Percentiles rank a stretch among this genome's conserved stretches.
Conservation (phyloP, 2,329 filamentous ascomycete species). For the Colletotrichum ledebouriae region DNA sequence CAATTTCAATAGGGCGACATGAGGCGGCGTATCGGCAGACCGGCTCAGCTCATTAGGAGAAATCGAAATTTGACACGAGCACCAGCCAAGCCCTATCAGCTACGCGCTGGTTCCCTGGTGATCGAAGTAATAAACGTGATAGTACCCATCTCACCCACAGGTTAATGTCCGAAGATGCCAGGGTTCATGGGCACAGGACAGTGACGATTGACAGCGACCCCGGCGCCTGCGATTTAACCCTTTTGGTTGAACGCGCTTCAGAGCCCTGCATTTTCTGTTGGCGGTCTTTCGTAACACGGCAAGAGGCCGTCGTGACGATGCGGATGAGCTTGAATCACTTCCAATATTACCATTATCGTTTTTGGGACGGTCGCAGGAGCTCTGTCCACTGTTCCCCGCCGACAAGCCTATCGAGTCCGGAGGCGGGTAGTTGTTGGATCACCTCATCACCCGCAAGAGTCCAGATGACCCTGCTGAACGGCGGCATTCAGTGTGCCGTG, state of each 20-base stretch:
- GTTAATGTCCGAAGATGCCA: slow-evolving; percentile 42
- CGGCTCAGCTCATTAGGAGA: slow-evolving; percentile 21
- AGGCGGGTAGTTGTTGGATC: slow-evolving; percentile 15
- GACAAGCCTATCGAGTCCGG: slow-evolving; percentile 20
- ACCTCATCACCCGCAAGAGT: slow-evolving; percentile 13
- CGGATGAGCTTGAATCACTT: slow-evolving; percentile 12
- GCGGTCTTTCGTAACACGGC: slow-evolving; percentile 1
- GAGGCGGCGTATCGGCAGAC: slow-evolving; percentile 33
- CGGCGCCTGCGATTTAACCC: slow-evolving; percentile 17
- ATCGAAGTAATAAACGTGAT: slow-evolving; percentile 35
- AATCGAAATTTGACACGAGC: slow-evolving; percentile 31
- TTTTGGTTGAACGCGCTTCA: slow-evolving; percentile 13
- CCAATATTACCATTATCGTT: slow-evolving; percentile 9
- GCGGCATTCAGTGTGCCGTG: slow-evolving; percentile 30
- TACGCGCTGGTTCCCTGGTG: slow-evolving; percentile 12
- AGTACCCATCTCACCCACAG: slow-evolving; percentile 40
- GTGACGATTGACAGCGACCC: slow-evolving; percentile 24
- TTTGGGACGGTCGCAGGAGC: background rate
- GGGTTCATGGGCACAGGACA: slow-evolving; percentile 34
- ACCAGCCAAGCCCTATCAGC: slow-evolving; percentile 32
- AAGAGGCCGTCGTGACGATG: slow-evolving; percentile 1
- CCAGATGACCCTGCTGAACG: slow-evolving; percentile 23
- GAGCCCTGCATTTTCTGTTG: slow-evolving; percentile 23
- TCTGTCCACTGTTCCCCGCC: slow-evolving; percentile 16
- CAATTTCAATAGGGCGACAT: slow-evolving; percentile 39